phyloP scores from a whole-genome alignment of 2,329 filamentous ascomycete species.

The Ophiostoma tasmaniense region DNA sequence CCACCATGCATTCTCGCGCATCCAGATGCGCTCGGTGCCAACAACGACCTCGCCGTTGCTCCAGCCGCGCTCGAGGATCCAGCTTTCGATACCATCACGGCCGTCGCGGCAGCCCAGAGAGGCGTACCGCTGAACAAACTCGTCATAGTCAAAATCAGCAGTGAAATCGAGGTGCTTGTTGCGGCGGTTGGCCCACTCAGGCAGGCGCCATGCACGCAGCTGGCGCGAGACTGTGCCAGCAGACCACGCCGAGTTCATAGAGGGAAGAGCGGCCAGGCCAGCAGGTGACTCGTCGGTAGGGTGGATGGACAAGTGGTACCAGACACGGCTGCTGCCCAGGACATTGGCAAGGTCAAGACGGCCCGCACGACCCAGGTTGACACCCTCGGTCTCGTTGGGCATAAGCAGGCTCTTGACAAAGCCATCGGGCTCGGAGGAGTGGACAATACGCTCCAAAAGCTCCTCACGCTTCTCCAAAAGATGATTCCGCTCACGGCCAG shows the following conservation, averaged over 20 bases:
- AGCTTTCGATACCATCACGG: constrained; percentile 85
- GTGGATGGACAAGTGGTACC: constrained; percentile 89
- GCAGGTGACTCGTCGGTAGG: constrained; percentile 80
- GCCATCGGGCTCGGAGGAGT: constrained; percentile 71
- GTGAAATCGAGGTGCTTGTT: constrained; percentile 92
- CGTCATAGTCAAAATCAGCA: constrained; percentile 88
- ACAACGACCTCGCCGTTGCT: constrained; percentile 94
- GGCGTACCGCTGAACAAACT: constrained; percentile 78
- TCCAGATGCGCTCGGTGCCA: constrained; percentile 88
- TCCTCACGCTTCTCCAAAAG: constrained; percentile 74
- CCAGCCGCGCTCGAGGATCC: constrained; percentile 92
- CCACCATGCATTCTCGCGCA: constrained; percentile 92
- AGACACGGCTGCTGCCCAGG: constrained; percentile 77
- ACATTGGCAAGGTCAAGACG: constrained; percentile 69
- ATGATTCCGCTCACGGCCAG: constrained; percentile 64
- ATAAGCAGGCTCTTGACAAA: constrained; percentile 78
- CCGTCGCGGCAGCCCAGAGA: constrained; percentile 82
- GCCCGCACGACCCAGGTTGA: constrained; percentile 67
- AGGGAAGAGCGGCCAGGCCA: constrained; percentile 60
- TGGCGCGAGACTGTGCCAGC: constrained; percentile 88
- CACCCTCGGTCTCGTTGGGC: constrained; percentile 67
- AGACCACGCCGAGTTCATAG: constrained; percentile 80
- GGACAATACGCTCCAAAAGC: constrained; percentile 75
- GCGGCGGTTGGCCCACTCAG: constrained; percentile 92
- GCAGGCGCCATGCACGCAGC: constrained; percentile 82